Base-by-base conservation (phyloP, 106 monocot species). In the Hemerocallis citrina region DNA sequence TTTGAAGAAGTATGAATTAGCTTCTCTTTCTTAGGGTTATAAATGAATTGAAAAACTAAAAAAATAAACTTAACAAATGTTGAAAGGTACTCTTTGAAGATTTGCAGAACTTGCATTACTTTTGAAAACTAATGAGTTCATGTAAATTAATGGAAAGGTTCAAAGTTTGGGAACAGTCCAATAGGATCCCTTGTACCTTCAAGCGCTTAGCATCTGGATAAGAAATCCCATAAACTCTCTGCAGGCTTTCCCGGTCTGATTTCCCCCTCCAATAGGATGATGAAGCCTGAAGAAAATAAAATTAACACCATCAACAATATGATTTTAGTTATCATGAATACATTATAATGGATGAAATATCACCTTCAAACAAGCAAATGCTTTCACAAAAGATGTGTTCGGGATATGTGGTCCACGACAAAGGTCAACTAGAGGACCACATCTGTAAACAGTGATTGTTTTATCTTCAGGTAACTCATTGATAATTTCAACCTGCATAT, bases 391-490 rank as follows among this genome's bases (percentile, higher is more conserved):
- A 65, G 92, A 91, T 33, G 98, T 98, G 61, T 85, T 91, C 20
- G 98, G 98, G 52, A 98, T 98, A 69, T 98, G 98, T 19, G 98
- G 98, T 16, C 98, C 98, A 66, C 98, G 91, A 64, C 98, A 98
- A 62, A 98, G 87, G 52, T 98, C 98, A 67, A 98, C 88, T 72
- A 98, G 61, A 61, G 98, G 96, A 33, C 98, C 98, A 75, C 98
- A 98, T 74, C 98, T 91, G 71, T 98, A 98, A 21, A 98, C 92
- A 67, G 98, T 98, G 65, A 98, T 98, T 11, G 88, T 92, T 66
- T 92, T 88, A 67, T 92, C 98, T 42, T 85, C 92, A 16, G 98
- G 98, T 39, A 98, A 72, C 11, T 98, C 92, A 28, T 92, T 92
- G 54, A 98, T 98, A 29, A 98, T 88, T 74, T 98, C 98, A 46